Conservation (phyloP, 345 rosid species). For the Salix caprea region DNA sequence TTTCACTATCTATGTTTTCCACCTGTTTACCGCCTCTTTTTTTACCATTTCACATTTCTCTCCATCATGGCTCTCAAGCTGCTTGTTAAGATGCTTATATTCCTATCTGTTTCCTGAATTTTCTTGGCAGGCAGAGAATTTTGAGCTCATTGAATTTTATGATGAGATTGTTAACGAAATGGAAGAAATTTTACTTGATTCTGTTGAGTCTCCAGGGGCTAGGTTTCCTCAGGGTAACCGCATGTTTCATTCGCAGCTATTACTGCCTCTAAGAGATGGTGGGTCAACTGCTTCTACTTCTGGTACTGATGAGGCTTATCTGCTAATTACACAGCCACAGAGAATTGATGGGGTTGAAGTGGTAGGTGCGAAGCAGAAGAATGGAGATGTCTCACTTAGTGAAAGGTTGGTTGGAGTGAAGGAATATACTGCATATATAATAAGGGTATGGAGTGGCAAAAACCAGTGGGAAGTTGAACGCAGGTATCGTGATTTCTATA, state of each 20-base stretch:
- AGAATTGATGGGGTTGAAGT: conserved; percentile 81
- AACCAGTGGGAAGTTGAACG: conserved; percentile 89
- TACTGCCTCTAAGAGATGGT: conserved; percentile 62
- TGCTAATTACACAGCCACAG: conserved; percentile 27
- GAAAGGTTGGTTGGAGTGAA: conserved; percentile 96
- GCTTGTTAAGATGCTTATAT: conserved; percentile 18
- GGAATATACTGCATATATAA: conserved; percentile 77
- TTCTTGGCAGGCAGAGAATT: conserved; percentile 35
- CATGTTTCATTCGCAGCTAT: conserved; percentile 46
- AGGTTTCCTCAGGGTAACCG: conserved; percentile 49
- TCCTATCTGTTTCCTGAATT: conserved; percentile 2
- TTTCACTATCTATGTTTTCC: neutral
- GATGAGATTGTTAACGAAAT: conserved; percentile 92
- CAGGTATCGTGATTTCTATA: conserved; percentile 87
- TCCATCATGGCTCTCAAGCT: neutral
- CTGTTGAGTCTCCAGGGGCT: conserved; percentile 63
- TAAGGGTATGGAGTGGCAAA: conserved; percentile 72
- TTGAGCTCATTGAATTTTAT: conserved; percentile 54
- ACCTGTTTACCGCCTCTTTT: neutral
- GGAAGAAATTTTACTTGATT: conserved; percentile 91
- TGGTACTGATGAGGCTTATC: conserved; percentile 39
- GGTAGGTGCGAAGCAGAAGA: conserved; percentile 85
- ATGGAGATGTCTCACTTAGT: conserved; percentile 83
- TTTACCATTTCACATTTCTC: neutral
- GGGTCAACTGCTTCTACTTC: conserved; percentile 76